These are phyloP conservation scores for Nicotiana sylvestris DNA, from an alignment of 257 asterid species.

Conservation along the genomic window DNA sequence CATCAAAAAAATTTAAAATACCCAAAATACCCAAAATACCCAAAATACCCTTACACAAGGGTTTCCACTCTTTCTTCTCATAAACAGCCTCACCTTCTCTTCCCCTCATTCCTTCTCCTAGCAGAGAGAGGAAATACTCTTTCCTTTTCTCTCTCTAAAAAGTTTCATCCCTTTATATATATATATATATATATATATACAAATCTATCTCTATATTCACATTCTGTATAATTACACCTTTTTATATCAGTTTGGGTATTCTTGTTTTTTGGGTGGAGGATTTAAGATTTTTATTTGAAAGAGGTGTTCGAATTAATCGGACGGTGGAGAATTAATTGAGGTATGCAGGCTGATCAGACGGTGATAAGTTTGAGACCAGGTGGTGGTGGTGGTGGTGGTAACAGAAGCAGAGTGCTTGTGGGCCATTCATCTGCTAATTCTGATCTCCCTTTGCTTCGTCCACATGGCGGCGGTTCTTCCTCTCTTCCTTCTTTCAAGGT, in stretches of 20 bases:
- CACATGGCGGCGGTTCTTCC: constrained; percentile 32
- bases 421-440: constrained; percentile 25
- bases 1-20: not conserved
- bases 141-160: constrained; percentile 16
- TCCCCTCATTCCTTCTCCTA: constrained; percentile 21
- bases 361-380: constrained; percentile 54
- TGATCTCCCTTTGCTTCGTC: constrained; percentile 30
- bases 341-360: constrained; percentile 55
- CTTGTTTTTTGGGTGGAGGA: not conserved
- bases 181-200: not conserved
- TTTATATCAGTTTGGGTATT: not conserved
- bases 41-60: not conserved
- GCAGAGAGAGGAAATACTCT: constrained; percentile 50
- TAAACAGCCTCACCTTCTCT: not conserved
- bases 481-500: constrained; percentile 23
- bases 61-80: constrained; percentile 12
- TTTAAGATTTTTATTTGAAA: not conserved
- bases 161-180: not conserved
- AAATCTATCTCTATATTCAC: not conserved
- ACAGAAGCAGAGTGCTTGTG: constrained; percentile 35
- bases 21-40: not conserved
- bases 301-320: constrained; percentile 11
- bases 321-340: constrained; percentile 28
- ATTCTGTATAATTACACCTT: not conserved
- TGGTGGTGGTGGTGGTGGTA: constrained; percentile 33